Evolutionary conservation across 805 yeast species (phyloP).

Genomic region (Schwanniomyces polymorphus): DNA sequence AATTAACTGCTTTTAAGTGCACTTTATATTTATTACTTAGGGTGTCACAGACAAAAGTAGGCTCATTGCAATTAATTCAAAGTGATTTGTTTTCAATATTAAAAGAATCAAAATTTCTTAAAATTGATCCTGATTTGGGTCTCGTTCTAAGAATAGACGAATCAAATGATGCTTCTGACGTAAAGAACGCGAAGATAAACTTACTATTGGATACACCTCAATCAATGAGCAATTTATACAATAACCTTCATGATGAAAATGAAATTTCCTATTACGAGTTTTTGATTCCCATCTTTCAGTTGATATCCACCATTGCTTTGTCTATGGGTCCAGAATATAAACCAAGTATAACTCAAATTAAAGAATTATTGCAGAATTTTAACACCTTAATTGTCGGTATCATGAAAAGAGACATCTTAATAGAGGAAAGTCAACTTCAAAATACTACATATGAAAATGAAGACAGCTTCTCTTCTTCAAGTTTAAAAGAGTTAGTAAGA

Average conservation of each 20-base stretch:
- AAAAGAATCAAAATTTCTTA: conserved; percentile 54
- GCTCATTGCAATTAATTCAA: conserved; percentile 76
- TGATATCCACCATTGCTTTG: conserved; percentile 63
- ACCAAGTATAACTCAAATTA: conserved; percentile 54
- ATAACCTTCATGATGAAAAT: conserved; percentile 9
- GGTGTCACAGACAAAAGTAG: conserved; percentile 72
- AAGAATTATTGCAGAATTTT: conserved; percentile 50
- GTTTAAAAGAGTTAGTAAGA: conserved; percentile 53
- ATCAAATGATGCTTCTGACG: conserved; percentile 15
- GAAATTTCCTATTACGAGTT: conserved; percentile 62
- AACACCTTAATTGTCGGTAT: conserved; percentile 60
- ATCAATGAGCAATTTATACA: conserved; percentile 18
- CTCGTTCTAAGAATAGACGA: conserved; percentile 42
- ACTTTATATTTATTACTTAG: conserved; percentile 68
- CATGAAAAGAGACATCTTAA: conserved; percentile 54
- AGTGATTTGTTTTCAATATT: conserved; percentile 69
- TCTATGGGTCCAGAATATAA: conserved; percentile 78
- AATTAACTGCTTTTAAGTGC: conserved; percentile 74
- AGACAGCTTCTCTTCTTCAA: conserved; percentile 29
- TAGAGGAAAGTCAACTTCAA: conserved; percentile 19
- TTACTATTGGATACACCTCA: conserved; percentile 56
- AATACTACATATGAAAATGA: conserved; percentile 15
- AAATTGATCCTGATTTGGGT: conserved; percentile 80
- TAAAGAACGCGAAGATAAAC: conserved; percentile 38
- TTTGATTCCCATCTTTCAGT: conserved; percentile 71